phyloP scores from a whole-genome alignment of 257 asterid genomes.

The Haberlea rhodopensis region DNA sequence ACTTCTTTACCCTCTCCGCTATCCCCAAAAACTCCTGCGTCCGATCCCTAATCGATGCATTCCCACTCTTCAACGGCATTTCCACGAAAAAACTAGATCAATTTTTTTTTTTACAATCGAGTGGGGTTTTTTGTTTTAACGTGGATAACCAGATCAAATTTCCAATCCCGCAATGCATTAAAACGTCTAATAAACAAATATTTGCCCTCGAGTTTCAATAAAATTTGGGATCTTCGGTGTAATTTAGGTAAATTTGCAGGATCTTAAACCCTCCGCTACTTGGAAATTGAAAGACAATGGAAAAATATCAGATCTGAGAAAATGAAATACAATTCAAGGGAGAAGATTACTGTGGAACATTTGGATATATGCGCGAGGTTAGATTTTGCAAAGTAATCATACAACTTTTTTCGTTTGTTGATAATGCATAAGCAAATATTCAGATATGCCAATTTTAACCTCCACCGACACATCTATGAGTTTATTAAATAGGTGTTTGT shows the following conservation, averaged over 20 bases:
- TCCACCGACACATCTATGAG: too few species aligned
- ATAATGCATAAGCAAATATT: neutral
- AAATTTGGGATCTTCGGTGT: neutral
- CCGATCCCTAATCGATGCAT: conserved; percentile 84
- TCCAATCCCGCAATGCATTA: too few species aligned
- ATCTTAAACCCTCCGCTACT: neutral
- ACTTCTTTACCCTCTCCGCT: conserved; percentile 62
- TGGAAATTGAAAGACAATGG: neutral
- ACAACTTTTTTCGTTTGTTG: too few species aligned
- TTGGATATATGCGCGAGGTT: neutral
- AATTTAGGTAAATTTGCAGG: neutral
- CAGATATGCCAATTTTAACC: neutral
- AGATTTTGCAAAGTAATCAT: neutral
- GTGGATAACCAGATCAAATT: too few species aligned
- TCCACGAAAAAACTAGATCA: conserved; percentile 13
- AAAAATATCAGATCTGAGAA: neutral
- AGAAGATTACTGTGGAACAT: neutral
- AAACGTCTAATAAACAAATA: neutral
- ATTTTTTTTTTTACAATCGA: too few species aligned
- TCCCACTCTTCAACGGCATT: conserved; percentile 64
- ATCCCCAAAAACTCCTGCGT: conserved; percentile 72
- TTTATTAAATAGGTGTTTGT: too few species aligned
- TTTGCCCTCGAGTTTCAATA: neutral
- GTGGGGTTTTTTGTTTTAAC: too few species aligned
- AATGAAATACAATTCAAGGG: neutral